Evolutionary conservation across 78 protist species (phyloP).

Genomic region (Isochrysis galbana): DNA sequence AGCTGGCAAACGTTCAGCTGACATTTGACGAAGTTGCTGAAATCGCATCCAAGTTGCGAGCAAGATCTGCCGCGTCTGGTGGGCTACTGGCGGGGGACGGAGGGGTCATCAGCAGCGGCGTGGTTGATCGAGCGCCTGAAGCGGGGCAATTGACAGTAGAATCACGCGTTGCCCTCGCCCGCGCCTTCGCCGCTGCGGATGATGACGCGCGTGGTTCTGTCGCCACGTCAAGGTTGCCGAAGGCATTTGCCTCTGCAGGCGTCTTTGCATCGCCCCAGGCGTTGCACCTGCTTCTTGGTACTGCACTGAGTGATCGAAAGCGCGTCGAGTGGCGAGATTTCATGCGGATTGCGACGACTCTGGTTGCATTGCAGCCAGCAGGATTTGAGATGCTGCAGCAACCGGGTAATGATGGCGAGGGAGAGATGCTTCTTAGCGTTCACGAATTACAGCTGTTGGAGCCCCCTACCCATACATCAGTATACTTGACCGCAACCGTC

Average conservation of each 20-base stretch:
- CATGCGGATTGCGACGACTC: not conserved
- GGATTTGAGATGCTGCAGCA: too few relatives aligned
- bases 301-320: not conserved
- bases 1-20: not conserved
- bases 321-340: not conserved
- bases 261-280: not conserved
- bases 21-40: not conserved
- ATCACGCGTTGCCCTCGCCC: not conserved
- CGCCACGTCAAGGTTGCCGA: not conserved
- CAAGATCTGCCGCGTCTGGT: not conserved
- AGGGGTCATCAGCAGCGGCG: not conserved
- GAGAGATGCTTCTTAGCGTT: too few relatives aligned
- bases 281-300: not conserved
- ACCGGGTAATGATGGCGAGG: too few relatives aligned
- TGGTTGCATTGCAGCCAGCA: too few relatives aligned
- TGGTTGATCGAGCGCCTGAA: not conserved
- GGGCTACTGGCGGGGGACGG: too few relatives aligned
- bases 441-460: too few relatives aligned
- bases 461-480: too few relatives aligned
- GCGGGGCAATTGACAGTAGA: not conserved
- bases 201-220: not conserved
- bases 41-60: not conserved
- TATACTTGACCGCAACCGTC: too few relatives aligned
- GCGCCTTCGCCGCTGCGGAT: not conserved
- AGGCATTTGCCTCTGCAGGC: not conserved